phyloP scores from a whole-genome alignment of 164 flowering plant genomes.

The Vitis vinifera region DNA sequence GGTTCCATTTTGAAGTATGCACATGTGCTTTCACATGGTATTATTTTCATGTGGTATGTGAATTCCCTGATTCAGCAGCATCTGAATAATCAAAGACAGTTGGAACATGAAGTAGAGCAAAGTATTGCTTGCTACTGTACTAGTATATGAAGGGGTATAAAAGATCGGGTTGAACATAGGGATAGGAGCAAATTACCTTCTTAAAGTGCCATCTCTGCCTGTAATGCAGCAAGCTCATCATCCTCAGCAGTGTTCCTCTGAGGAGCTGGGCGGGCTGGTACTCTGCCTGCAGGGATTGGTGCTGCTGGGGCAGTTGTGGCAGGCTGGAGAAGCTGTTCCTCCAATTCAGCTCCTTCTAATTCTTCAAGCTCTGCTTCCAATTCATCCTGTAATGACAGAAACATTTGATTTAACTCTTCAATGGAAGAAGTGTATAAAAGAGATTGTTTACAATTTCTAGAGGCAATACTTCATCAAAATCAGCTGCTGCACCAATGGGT shows the following conservation, averaged over 20 bases:
- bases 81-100: neutral
- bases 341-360: slow-evolving; percentile 20
- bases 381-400: slow-evolving; percentile 15
- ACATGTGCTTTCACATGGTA: neutral
- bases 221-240: slow-evolving; percentile 24
- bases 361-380: slow-evolving; percentile 19
- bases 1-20: neutral
- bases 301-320: slow-evolving; percentile 18
- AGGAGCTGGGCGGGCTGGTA: slow-evolving; percentile 11
- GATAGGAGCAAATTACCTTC: slow-evolving; percentile 4
- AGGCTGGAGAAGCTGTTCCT: slow-evolving; percentile 28
- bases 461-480: slow-evolving; percentile 42
- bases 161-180: neutral
- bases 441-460: neutral
- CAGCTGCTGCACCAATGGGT: slow-evolving; percentile 50
- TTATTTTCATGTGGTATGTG: neutral
- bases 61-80: neutral
- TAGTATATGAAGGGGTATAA: neutral
- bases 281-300: slow-evolving; percentile 19
- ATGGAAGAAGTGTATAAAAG: neutral
- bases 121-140: no score
- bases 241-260: slow-evolving; percentile 21
- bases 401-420: neutral
- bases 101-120: neutral
- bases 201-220: slow-evolving; percentile 29